Conservation (phyloP, 805 yeast species). For the Candida maesae region DNA sequence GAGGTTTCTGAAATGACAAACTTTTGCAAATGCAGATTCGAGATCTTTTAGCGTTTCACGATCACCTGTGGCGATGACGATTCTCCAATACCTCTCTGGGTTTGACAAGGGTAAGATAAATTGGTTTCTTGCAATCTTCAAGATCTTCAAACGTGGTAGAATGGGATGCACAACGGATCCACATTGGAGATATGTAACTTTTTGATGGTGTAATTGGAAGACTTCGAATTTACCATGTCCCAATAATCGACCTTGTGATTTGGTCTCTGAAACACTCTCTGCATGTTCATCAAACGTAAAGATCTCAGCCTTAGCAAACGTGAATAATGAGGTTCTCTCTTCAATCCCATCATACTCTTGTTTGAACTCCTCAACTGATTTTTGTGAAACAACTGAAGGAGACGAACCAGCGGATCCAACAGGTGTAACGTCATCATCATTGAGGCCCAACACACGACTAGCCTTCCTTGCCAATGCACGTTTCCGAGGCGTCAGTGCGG, state of each 20-base stretch:
- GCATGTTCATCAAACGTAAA: constrained; percentile 23
- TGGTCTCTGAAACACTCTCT: constrained; percentile 8
- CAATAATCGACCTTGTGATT: constrained; percentile 41
- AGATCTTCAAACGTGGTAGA: constrained; percentile 56
- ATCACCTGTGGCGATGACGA: constrained; percentile 31
- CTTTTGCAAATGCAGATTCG: constrained; percentile 27
- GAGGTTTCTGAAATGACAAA: constrained; percentile 42
- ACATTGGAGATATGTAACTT: constrained; percentile 59
- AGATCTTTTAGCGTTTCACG: constrained; percentile 19
- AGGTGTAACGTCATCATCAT: not conserved
- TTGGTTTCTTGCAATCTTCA: constrained; percentile 44
- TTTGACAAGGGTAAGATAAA: constrained; percentile 65
- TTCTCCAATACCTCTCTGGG: constrained; percentile 74
- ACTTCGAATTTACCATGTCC: constrained; percentile 60
- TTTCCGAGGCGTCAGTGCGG: constrained; percentile 21
- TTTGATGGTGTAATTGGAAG: constrained; percentile 54
- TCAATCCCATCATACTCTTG: constrained; percentile 9
- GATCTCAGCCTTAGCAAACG: constrained; percentile 21
- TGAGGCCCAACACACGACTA: constrained; percentile 1
- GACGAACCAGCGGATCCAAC: constrained; percentile 2
- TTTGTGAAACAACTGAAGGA: constrained; percentile 1
- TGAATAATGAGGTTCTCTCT: constrained; percentile 19
- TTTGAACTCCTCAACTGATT: constrained; percentile 3
- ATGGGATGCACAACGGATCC: constrained; percentile 71
- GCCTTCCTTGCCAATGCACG: constrained; percentile 23